These are phyloP conservation scores for Cenchrus americanus DNA, from an alignment of 176 grass and related monocot genomes.

Conservation along the genomic window DNA sequence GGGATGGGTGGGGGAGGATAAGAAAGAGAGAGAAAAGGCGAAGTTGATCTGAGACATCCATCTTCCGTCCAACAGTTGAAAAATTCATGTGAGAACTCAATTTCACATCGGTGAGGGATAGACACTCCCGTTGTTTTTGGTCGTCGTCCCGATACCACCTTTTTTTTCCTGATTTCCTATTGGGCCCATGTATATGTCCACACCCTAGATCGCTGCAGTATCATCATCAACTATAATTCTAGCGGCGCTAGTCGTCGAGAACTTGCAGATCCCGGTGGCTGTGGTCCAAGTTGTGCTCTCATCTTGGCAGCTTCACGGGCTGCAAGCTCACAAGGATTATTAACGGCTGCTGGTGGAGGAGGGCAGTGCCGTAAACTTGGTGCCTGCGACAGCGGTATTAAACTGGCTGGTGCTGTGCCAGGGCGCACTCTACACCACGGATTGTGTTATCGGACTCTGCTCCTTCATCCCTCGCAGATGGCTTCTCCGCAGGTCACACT, in stretches of 20 bases:
- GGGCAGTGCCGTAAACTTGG: background rate
- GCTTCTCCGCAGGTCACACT: background rate
- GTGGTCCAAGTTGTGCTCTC: background rate
- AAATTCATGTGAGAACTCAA: no score
- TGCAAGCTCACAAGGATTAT: background rate
- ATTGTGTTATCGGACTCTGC: background rate
- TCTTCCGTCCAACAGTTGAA: no score
- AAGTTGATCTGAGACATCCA: no score
- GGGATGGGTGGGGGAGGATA: no score
- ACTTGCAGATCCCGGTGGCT: background rate
- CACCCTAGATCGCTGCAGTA: no score
- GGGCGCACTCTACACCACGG: background rate
- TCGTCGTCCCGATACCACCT: no score
- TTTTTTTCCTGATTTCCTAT: no score
- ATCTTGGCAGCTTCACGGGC: background rate
- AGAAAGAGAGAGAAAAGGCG: no score
- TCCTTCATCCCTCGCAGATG: background rate
- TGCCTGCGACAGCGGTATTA: background rate
- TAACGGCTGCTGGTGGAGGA: background rate
- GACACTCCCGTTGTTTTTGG: no score
- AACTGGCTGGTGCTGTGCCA: conserved; percentile 3
- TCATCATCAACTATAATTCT: no score
- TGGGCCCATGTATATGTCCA: no score
- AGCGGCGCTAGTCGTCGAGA: background rate
- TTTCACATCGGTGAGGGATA: no score